phyloP scores from a whole-genome alignment of 768 basidiomycete species.

The Dacryopinax primogenitus region DNA sequence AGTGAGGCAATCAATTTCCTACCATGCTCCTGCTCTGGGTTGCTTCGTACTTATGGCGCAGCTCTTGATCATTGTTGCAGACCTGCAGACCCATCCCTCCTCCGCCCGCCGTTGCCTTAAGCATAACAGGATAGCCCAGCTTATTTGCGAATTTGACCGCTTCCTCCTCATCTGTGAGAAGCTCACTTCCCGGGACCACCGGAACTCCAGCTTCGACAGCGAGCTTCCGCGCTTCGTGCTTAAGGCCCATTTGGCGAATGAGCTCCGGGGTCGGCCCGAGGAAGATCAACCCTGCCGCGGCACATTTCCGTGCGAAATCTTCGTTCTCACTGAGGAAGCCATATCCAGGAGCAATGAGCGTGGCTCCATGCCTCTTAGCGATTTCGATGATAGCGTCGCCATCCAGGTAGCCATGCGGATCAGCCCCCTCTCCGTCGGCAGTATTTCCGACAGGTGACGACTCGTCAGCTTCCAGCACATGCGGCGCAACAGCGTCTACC shows the following conservation, averaged over 20 bases:
- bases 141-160: constrained; percentile 31
- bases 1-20: constrained; percentile 11
- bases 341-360: constrained; percentile 50
- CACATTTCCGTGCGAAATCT: constrained; percentile 38
- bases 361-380: constrained; percentile 32
- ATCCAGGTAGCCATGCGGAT: constrained; percentile 37
- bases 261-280: constrained; percentile 42
- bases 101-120: constrained; percentile 57
- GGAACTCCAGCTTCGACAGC: constrained; percentile 39
- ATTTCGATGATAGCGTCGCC: constrained; percentile 31
- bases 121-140: constrained; percentile 48
- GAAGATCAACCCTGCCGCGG: constrained; percentile 41
- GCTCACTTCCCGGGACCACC: constrained; percentile 45
- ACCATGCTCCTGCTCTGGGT: constrained; percentile 38
- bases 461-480: constrained; percentile 46
- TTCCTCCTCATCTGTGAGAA: constrained; percentile 33
- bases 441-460: constrained; percentile 23
- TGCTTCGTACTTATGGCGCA: constrained; percentile 28
- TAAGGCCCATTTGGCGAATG: constrained; percentile 46
- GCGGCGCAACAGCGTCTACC: constrained; percentile 41
- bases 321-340: constrained; percentile 56
- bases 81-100: constrained; percentile 56
- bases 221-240: constrained; percentile 42
- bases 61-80: constrained; percentile 34
- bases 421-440: constrained; percentile 22